phyloP scores from a whole-genome alignment of 2,329 filamentous ascomycete species.

The Chaetomium sp. region DNA sequence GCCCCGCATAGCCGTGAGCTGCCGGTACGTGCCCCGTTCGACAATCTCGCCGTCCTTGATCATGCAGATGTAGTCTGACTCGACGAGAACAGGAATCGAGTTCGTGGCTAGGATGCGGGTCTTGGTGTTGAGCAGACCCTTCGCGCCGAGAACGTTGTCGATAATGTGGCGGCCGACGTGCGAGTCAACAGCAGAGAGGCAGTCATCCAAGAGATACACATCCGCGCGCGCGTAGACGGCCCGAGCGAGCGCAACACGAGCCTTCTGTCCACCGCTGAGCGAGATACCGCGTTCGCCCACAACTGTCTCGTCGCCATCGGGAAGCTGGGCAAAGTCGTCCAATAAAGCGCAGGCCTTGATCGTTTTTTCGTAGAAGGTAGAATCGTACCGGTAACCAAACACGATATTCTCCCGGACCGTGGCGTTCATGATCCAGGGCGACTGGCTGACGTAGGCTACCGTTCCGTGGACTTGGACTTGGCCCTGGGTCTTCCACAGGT shows the following conservation, averaged over 20 bases:
- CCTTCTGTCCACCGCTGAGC: slow-evolving; percentile 91
- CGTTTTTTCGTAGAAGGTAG: slow-evolving; percentile 88
- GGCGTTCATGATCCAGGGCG: slow-evolving; percentile 95
- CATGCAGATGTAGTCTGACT: slow-evolving; percentile 83
- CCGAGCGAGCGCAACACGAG: slow-evolving; percentile 81
- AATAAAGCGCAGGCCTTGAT: slow-evolving; percentile 83
- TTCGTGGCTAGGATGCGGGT: slow-evolving; percentile 93
- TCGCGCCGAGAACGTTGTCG: slow-evolving; percentile 82
- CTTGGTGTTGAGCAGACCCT: slow-evolving; percentile 75
- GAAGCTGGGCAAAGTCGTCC: slow-evolving; percentile 86
- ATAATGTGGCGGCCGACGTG: slow-evolving; percentile 94
- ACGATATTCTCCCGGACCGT: slow-evolving; percentile 96
- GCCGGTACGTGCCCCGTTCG: slow-evolving; percentile 84
- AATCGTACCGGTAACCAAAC: slow-evolving; percentile 91
- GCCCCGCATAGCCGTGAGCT: slow-evolving; percentile 90
- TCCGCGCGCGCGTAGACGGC: slow-evolving; percentile 97
- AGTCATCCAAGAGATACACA: slow-evolving; percentile 89
- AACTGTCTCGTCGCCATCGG: slow-evolving; percentile 92
- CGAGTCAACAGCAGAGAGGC: slow-evolving; percentile 94
- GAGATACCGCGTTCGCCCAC: slow-evolving; percentile 97
- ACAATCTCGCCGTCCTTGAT: slow-evolving; percentile 75
- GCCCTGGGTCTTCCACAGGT: slow-evolving; percentile 84
- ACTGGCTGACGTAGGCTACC: slow-evolving; percentile 87
- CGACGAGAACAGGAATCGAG: slow-evolving; percentile 81
- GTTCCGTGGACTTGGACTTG: slow-evolving; percentile 75